Evolutionary conservation across 1,284 basidiomycete species (phyloP), one percentile per base, ranked within the genome.

Genomic region (Calocybe gambosa): DNA sequence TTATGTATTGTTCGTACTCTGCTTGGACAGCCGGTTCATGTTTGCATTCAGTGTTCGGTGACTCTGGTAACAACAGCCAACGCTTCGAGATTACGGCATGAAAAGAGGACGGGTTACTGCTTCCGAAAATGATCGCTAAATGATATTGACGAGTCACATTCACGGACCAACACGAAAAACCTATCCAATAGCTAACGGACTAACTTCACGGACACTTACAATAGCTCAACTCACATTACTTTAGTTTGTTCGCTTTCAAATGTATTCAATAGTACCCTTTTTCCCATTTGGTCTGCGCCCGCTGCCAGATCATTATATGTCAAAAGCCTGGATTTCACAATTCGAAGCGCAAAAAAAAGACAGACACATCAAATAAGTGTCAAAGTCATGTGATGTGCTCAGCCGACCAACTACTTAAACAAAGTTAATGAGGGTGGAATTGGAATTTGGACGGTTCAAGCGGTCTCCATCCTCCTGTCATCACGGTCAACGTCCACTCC

Each of bases 41-140:
- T 21, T 13, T 5, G 10, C 28, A 29, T 39, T 15, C 46, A 71
- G 70, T 70, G 28, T 60, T 67, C 28, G 67, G 66, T 40, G 65
- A 68, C 45, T 66, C 65, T 16, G 66, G 62, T 12, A 65, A 58
- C 47, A 52, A 51, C 35, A 39, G 51, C 18, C 40, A 42, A 39
- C 39, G 19, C 58, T 53, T 56, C 47, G 55, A 48, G 9, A 58
- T 57, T 34, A 51, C 45, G 4, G 35, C 40, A 1, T 54, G 49
- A 52, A 31, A 20, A 38, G 25, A 35, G 35, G 44, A 46, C 15
- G 33, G 41, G 10, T 16, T 31, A 28, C 46, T 20, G 34, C 35
- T 36, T 46, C 39, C 36, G 46, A 18, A 40, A 36, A 43, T 46
- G 41, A 47, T 39, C 44, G 28, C 31, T 18, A n/a, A n/a, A 50